Base-by-base conservation (phyloP, 495 filamentous ascomycete species). In the Penicillium angulare region DNA sequence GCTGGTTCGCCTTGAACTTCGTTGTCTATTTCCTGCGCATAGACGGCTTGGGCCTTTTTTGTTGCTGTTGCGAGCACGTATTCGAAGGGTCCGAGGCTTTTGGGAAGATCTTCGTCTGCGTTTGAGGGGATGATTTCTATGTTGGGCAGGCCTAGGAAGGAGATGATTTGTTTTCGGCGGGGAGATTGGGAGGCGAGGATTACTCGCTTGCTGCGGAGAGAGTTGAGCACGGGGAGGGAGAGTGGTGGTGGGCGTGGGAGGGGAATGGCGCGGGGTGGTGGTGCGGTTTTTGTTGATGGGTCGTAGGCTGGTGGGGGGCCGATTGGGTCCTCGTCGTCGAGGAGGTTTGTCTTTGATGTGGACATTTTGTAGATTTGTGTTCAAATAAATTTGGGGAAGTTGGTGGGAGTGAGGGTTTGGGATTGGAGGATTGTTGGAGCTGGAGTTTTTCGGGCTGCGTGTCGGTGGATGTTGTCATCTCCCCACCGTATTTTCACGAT, bases 111-210 rank as follows among this genome's bases (percentile, higher is more conserved):
- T 68, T 97, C 92, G 31, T 85, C 83, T 38, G 86, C 81, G 49
- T 75, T 81, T 32, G 89, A 95, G 31, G 93, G 89, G 54, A 86
- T 77, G 59, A 96, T 79, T 81, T 96, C 89, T 68, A 96, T 67
- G 61, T 86, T 81, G 26, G 77, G 75, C 5, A 95, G 80, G 55
- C 88, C 88, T 34, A 95, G 74, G 77, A 85, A 64, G 54, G 65
- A 58, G 39, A 98, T 82, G 5, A 98, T 84, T 58, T 87, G 85
- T 56, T 83, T 86, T 20, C 95, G 80, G 12, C 93, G 79, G 0
- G 95, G 93, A 1, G 90, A 96, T 35, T 85, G 79, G 2, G 89
- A 95, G 54, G 93, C 93, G 8, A 98, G 85, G 57, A 98, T 86
- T 7, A 92, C 79, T 49, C 92, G 79, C 64, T 86, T 86, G 34